phyloP scores from a whole-genome alignment of 495 filamentous ascomycete species.

The Penicillium cosmopolitanum region DNA sequence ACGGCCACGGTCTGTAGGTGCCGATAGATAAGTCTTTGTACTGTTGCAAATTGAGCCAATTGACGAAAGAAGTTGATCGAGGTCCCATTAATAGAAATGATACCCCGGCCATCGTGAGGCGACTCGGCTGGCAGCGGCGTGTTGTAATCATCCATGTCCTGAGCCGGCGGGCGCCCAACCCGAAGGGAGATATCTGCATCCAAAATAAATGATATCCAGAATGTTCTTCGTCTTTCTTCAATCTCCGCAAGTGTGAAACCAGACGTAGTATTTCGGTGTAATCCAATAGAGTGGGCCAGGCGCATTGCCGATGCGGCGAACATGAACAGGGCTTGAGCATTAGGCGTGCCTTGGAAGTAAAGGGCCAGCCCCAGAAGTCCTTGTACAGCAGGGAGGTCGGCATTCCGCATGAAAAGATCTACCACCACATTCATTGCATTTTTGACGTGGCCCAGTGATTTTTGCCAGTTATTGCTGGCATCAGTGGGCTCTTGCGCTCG shows the following conservation, averaged over 20 bases:
- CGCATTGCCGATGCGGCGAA: constrained; percentile 24
- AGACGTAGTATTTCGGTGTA: constrained; percentile 18
- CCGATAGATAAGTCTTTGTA: constrained; percentile 22
- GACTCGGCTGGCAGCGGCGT: constrained; percentile 12
- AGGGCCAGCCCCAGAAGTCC: constrained; percentile 24
- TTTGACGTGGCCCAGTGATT: constrained; percentile 22
- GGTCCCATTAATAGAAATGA: constrained; percentile 8
- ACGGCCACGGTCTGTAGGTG: constrained; percentile 14
- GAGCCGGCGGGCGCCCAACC: constrained; percentile 19
- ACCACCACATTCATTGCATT: constrained; percentile 25
- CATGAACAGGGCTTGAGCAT: constrained; percentile 28
- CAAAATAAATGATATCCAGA: constrained; percentile 31
- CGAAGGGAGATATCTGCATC: constrained; percentile 27
- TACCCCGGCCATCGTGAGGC: constrained; percentile 20
- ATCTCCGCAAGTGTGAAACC: constrained; percentile 15
- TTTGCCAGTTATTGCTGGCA: constrained; percentile 18
- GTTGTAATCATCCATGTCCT: constrained; percentile 23
- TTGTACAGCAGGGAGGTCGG: constrained; percentile 26
- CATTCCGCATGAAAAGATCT: constrained; percentile 21
- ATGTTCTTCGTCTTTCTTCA: constrained; percentile 24
- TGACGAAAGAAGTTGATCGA: constrained; percentile 21
- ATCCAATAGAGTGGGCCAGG: constrained; percentile 26
- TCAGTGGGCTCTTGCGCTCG: constrained; percentile 15
- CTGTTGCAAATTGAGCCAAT: constrained; percentile 17
- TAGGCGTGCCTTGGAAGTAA: constrained; percentile 29